phyloP scores from a whole-genome alignment of 148 eudicot species.

The Rheum nobile region DNA sequence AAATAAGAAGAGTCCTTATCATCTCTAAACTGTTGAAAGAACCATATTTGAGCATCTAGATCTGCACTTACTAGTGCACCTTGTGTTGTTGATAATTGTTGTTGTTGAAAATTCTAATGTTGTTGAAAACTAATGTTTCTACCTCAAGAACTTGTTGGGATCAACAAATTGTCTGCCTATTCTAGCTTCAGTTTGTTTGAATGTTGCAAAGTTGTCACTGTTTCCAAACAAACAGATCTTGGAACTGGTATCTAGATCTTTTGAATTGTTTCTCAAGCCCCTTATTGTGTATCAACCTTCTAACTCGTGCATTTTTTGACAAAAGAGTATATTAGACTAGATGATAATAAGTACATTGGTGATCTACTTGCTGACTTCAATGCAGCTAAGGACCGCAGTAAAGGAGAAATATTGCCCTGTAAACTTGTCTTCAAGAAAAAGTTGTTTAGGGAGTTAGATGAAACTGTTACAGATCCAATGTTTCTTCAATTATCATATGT shows the following conservation, averaged over 20 bases:
- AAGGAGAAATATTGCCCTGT: conserved; percentile 92
- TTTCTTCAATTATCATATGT: conserved; percentile 94
- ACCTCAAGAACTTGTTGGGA: conserved; percentile 87
- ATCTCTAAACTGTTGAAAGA: background rate
- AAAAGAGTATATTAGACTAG: conserved; percentile 91
- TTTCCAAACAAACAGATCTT: conserved; percentile 74
- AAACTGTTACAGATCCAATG: conserved; percentile 91
- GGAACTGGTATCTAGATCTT: conserved; percentile 58
- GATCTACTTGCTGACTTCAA: conserved; percentile 92
- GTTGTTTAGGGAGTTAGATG: conserved; percentile 95
- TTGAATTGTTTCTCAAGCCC: background rate
- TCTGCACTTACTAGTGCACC: background rate
- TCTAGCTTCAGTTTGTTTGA: conserved; percentile 94
- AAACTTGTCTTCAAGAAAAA: conserved; percentile 87
- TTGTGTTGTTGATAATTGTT: background rate
- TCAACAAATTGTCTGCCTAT: conserved; percentile 71
- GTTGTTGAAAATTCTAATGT: background rate
- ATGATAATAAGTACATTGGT: conserved; percentile 92
- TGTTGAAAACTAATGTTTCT: conserved; percentile 4
- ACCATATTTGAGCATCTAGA: background rate
- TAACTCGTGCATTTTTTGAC: background rate
- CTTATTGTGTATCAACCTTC: background rate
- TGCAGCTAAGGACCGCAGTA: conserved; percentile 86
- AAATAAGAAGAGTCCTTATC: conserved; percentile 9
- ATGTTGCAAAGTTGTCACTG: conserved; percentile 79